A percentile compares a stretch with the other conserved stretches of the same genome.
Conservation (phyloP, 2,329 filamentous ascomycete genomes). For the Tolypocladium amazonense region DNA sequence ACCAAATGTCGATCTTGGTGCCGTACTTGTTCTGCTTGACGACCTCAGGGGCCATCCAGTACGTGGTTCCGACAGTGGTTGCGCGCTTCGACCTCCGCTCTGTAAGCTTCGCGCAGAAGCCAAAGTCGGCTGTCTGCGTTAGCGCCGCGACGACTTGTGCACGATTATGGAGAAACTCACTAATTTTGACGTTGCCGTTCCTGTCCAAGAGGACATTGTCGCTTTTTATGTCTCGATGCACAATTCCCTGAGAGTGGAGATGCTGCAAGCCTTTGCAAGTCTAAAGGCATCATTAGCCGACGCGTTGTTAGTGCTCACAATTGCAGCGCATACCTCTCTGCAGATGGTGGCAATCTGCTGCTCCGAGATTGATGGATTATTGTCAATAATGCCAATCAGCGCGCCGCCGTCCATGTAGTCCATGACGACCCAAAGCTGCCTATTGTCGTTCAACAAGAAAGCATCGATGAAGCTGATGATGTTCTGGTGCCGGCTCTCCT, state of each 20-base stretch:
- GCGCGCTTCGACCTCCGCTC: constrained; percentile 95
- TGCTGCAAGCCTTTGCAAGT: constrained; percentile 93
- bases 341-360: constrained; percentile 98
- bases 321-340: constrained; percentile 60
- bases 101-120: constrained; percentile 96
- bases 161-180: constrained; percentile 31
- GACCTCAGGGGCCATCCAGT: constrained; percentile 99
- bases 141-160: constrained; percentile 22
- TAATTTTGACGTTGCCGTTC: constrained; percentile 94
- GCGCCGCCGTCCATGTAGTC: constrained; percentile 99
- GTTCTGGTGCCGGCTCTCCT: constrained; percentile 94
- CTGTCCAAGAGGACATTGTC: constrained; percentile 95
- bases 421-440: constrained; percentile 99
- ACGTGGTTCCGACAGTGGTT: constrained; percentile 97
- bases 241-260: constrained; percentile 90
- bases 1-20: constrained; percentile 98
- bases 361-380: constrained; percentile 87
- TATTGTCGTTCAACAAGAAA: constrained; percentile 87
- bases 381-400: constrained; percentile 96
- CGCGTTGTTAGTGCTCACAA: too few relatives aligned
- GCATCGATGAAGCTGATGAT: constrained; percentile 98
- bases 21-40: constrained; percentile 99
- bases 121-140: constrained; percentile 74
- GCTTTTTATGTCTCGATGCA: constrained; percentile 98
- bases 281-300: constrained; percentile 34